phyloP scores from a whole-genome alignment of 1,139 yeast species.

The Lodderomyces elongisporus region DNA sequence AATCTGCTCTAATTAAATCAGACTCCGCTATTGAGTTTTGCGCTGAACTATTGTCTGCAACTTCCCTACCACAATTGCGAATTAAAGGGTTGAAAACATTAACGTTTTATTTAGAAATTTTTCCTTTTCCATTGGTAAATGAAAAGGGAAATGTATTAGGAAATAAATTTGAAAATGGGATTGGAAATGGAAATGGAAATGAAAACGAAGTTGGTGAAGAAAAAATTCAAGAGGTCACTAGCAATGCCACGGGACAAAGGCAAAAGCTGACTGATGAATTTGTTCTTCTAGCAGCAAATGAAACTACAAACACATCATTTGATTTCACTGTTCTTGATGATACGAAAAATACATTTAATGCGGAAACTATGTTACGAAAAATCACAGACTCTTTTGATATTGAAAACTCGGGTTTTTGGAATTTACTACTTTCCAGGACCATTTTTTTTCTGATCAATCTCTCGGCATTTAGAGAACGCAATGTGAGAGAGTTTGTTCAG shows the following conservation, averaged over 20 bases:
- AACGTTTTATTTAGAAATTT: constrained; percentile 19
- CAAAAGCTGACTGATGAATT: neutral
- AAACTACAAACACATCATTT: constrained; percentile 9
- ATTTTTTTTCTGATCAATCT: constrained; percentile 11
- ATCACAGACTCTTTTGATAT: constrained; percentile 22
- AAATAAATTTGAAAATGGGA: neutral
- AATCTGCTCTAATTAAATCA: constrained; percentile 17
- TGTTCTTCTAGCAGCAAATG: too few relatives aligned
- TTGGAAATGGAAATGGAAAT: neutral
- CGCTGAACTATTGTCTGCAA: constrained; percentile 15
- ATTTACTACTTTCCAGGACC: constrained; percentile 27
- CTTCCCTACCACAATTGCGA: constrained; percentile 17
- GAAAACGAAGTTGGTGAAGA: too few relatives aligned
- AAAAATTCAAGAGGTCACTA: neutral
- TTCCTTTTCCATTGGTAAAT: neutral
- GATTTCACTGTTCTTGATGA: constrained; percentile 8
- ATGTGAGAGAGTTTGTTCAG: constrained; percentile 4
- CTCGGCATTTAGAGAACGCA: neutral
- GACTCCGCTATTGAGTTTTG: constrained; percentile 18
- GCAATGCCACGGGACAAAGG: neutral
- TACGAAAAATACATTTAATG: constrained; percentile 7
- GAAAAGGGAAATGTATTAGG: too few relatives aligned
- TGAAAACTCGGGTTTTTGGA: constrained; percentile 22
- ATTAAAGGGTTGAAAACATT: constrained; percentile 27
- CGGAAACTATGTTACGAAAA: constrained; percentile 14